Percentiles rank a stretch among this genome's conserved stretches.
phyloP scores from a whole-genome alignment of 208 protist genomes.

The Acanthamoeba healyi region DNA sequence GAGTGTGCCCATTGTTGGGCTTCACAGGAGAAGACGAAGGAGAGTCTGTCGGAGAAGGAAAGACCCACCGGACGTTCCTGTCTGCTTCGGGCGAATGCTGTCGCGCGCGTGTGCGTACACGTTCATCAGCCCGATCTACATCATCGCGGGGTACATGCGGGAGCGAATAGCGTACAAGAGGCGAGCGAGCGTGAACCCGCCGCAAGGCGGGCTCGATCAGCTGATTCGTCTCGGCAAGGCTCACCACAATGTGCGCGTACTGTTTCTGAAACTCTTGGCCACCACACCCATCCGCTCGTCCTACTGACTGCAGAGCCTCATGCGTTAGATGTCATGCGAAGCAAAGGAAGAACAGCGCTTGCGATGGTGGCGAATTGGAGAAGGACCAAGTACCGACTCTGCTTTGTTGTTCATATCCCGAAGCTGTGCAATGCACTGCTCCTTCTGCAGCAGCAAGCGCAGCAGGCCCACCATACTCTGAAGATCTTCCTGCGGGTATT shows the following conservation, averaged over 20 bases:
- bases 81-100: background rate
- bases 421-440: slow-evolving; percentile 19
- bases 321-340: background rate
- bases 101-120: background rate
- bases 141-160: background rate
- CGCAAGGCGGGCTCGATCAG: slow-evolving; percentile 9
- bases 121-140: background rate
- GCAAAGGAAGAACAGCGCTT: background rate
- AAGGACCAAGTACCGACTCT: background rate
- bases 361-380: background rate
- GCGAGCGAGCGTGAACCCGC: slow-evolving; percentile 6
- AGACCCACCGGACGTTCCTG: background rate
- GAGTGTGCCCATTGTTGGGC: background rate
- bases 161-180: background rate
- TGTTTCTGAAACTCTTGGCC: slow-evolving; percentile 66
- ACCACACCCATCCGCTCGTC: background rate
- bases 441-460: slow-evolving; percentile 33
- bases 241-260: slow-evolving; percentile 36
- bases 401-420: slow-evolving; percentile 14
- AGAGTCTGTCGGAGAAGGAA: background rate
- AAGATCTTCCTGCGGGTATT: slow-evolving; percentile 5
- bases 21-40: background rate
- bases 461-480: slow-evolving; percentile 20
- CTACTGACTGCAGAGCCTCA: background rate
- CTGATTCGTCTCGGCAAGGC: slow-evolving; percentile 13